Evolutionary conservation across 2,329 filamentous ascomycete genomes (phyloP).

Genomic region (Epichloe festucae): DNA sequence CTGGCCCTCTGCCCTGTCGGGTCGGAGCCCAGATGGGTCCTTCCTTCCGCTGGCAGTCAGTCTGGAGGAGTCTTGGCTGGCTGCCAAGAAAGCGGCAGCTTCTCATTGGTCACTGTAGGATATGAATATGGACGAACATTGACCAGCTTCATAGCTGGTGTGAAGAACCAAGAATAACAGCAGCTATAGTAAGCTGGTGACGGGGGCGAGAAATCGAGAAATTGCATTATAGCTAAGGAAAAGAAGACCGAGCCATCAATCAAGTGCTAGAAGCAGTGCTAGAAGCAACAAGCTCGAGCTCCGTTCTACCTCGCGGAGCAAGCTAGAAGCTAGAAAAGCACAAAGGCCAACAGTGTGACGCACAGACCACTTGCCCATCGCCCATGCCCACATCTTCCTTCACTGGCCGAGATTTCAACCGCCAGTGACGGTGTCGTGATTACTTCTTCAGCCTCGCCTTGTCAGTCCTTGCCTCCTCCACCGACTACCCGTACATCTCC

Average conservation of each 20-base stretch:
- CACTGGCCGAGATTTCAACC: constrained; percentile 8
- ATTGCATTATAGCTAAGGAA: no score
- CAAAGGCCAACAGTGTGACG: constrained; percentile 1
- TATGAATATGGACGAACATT: no score
- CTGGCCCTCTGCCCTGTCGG: background rate
- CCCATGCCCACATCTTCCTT: background rate
- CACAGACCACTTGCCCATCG: constrained; percentile 8
- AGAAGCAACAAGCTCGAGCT: no score
- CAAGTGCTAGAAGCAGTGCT: no score
- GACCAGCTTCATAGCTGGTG: no score
- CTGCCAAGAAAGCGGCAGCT: background rate
- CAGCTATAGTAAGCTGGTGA: no score
- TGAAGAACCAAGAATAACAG: no score
- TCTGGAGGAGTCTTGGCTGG: background rate
- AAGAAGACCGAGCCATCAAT: no score
- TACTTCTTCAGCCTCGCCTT: constrained; percentile 4
- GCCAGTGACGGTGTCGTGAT: constrained; percentile 1
- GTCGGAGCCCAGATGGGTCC: background rate
- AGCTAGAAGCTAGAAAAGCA: background rate
- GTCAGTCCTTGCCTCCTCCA: constrained; percentile 1
- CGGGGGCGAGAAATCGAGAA: no score
- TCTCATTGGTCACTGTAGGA: background rate
- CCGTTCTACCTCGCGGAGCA: no score
- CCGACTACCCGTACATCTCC: constrained; percentile 4
- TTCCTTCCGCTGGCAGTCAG: background rate